A percentile compares a stretch with the other conserved stretches of the same genome.
phyloP scores from a whole-genome alignment of 768 basidiomycete genomes.

The Hirschioporus abietinus region DNA sequence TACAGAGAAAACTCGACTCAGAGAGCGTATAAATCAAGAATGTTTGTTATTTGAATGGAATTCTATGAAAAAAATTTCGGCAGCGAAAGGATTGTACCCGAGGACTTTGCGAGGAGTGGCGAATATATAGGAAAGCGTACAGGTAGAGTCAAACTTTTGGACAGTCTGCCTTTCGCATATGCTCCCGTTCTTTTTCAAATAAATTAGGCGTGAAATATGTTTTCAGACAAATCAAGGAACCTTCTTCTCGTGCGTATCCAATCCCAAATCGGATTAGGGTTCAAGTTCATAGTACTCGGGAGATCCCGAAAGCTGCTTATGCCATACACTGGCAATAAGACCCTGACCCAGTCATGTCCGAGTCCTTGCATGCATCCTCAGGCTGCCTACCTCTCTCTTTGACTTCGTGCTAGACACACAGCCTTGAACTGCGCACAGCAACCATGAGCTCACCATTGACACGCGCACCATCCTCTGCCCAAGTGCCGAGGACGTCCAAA shows the following conservation, averaged over 20 bases:
- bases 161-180: neutral
- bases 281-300: neutral
- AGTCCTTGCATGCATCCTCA: neutral
- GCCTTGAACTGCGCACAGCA: neutral
- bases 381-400: neutral
- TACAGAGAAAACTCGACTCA: neutral
- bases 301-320: neutral
- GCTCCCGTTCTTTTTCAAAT: neutral
- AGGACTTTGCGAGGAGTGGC: neutral
- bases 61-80: neutral
- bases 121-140: too few relatives aligned
- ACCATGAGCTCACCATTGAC: neutral
- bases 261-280: neutral
- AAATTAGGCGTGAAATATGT: neutral
- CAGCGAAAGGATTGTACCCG: neutral
- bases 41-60: neutral
- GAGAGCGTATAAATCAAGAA: neutral
- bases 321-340: neutral
- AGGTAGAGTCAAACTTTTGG: neutral
- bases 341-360: neutral
- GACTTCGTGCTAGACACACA: neutral
- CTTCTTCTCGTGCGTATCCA: neutral
- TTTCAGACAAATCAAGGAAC: too few relatives aligned
- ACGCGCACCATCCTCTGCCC: neutral
- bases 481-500: constrained; percentile 3